Evolutionary conservation across 1,284 basidiomycete species (phyloP), one percentile per base, ranked within the genome.

Genomic region (Sporisorium scitamineum): DNA sequence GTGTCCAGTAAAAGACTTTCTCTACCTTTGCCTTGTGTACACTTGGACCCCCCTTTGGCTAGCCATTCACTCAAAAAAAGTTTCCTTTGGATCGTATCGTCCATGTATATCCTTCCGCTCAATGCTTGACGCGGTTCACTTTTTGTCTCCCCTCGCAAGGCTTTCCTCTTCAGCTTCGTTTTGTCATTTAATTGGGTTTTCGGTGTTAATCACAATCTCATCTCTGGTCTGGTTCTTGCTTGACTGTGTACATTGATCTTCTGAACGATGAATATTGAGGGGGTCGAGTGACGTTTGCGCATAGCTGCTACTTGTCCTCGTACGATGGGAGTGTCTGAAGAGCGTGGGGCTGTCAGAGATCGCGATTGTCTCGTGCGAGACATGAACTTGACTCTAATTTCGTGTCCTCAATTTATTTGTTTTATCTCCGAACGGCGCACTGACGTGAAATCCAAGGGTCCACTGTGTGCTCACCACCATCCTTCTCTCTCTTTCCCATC

Each of bases 1-100:
- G 73, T 54, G 16, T 75, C 47, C 67, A 71, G 72, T 75, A 64
- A 57, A 37, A 18, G 51, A n/a, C 16, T 50, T 31, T n/a, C n/a
- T n/a, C n/a, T n/a, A n/a, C n/a, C n/a, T n/a, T n/a, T n/a, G n/a
- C n/a, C n/a, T n/a, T n/a, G n/a, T n/a, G n/a, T n/a, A n/a, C n/a
- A n/a, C n/a, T n/a, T n/a, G n/a, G n/a, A n/a, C n/a, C 31, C 20
- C n/a, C 14, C 7, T 24, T 3, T 22, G 14, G 8, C 34, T 34
- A 34, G 34, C 34, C 34, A 34, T 14, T 18, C 16, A 5, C 37
- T 9, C 37, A 39, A 42, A 44, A 64, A 64, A 64, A 48, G 20
- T 52, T 5, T 20, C 31, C 22, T 54, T 39, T 57, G 62, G 55
- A 57, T 51, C 45, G 13, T 16, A 24, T 27, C 26, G 34, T 64